phyloP scores from a whole-genome alignment of 768 basidiomycete species.

The Mrakia frigida region DNA sequence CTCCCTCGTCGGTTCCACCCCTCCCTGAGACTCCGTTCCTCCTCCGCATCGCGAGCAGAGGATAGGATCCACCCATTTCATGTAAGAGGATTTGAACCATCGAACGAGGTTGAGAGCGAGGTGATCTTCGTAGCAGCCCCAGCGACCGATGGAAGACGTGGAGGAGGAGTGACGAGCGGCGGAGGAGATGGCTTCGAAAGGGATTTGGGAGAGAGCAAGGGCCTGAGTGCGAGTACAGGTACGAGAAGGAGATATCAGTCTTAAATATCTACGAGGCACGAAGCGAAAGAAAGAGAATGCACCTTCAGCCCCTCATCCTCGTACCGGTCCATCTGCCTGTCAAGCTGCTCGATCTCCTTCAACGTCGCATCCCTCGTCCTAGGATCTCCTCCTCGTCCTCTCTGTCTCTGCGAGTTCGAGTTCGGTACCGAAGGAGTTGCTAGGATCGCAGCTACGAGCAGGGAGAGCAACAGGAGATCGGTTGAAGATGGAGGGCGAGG shows the following conservation, averaged over 20 bases:
- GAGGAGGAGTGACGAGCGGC: constrained; percentile 32
- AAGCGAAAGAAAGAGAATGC: neutral
- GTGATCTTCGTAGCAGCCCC: constrained; percentile 40
- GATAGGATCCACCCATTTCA: constrained; percentile 48
- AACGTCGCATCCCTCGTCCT: neutral
- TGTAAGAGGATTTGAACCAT: constrained; percentile 47
- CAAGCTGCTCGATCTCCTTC: constrained; percentile 31
- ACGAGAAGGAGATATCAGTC: neutral
- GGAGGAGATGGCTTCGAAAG: constrained; percentile 36
- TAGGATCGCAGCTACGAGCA: constrained; percentile 4
- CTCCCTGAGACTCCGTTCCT: constrained; percentile 32
- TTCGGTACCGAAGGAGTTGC: neutral
- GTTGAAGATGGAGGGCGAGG: constrained; percentile 6
- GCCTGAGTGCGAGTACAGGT: neutral
- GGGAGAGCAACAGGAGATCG: neutral
- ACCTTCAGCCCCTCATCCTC: constrained; percentile 36
- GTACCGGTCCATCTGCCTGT: constrained; percentile 38
- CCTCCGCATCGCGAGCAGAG: constrained; percentile 43
- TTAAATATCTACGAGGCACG: neutral
- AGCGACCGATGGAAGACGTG: constrained; percentile 16
- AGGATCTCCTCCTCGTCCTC: neutral
- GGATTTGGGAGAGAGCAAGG: constrained; percentile 35
- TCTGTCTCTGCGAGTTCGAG: neutral
- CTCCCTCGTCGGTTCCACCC: constrained; percentile 36
- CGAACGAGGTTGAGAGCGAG: constrained; percentile 43